Evolutionary conservation across 2,329 filamentous ascomycete genomes (phyloP), one percentile per base, ranked within the genome.

Genomic region (Penicillium paneum): DNA sequence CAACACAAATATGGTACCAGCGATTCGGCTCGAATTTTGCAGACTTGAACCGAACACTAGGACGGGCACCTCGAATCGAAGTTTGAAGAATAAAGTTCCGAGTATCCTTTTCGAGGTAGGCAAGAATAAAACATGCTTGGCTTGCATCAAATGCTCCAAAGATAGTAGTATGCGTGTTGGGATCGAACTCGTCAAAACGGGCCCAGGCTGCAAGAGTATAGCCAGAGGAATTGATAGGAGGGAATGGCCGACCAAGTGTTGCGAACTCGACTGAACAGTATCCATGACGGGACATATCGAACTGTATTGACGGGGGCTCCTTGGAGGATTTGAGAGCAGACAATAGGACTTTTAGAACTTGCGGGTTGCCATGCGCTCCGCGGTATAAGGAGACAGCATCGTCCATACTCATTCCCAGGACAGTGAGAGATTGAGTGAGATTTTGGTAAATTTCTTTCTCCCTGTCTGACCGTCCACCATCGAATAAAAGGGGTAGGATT

Each of bases 11-110:
- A 72, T 99, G 94, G 72, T 99, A 99, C 94, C 94, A 99, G 64
- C 79, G 81, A 51, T 85, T 83, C 59, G 89, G 81, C 63, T 86
- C 79, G 67, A 99, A 97, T 0, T 81, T 78, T 11, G 87, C 83
- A 2, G 88, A 88, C 71, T 94, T 96, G 79, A 99, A 99, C 52
- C 94, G 85, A 43, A 99, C 90, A 72, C 93, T 97, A 3, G 94
- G 93, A 55, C 89, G 85, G 49, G 85, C 81, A 8, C 91, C 91
- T 49, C 86, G 90, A 57, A 97, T 89, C 17, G 94, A 97, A 8
- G 95, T 97, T 74, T 99, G 94, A 6, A 99, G 78, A 62, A 99
- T 99, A 62, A 99, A 89, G 73, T 96, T 94, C 57, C 84, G 89
- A 2, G 91, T 96, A 70, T 97, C 92, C 68, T 88, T 91, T 71